These are phyloP conservation scores for Ostreobium quekettii DNA, from an alignment of 139 green algal genomes.

Conservation along the genomic window DNA sequence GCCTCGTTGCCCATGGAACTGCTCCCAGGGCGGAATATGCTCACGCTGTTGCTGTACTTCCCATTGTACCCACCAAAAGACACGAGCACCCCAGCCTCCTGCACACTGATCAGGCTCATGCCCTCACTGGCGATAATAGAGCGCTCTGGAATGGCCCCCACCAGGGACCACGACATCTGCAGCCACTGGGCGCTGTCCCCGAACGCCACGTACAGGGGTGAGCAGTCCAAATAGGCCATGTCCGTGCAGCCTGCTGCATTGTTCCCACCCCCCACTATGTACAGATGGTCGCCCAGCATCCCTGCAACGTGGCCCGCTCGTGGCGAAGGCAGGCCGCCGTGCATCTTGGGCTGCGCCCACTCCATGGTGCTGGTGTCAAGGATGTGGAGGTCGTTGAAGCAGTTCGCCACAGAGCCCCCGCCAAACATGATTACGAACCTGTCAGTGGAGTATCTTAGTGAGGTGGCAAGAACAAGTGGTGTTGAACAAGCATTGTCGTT, in stretches of 20 bases:
- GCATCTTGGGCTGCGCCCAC: constrained; percentile 39
- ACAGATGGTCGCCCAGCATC: constrained; percentile 64
- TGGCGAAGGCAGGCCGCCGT: constrained; percentile 45
- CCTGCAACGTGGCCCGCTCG: constrained; percentile 59
- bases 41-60: constrained; percentile 49
- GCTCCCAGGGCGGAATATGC: not conserved
- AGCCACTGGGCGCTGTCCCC: not conserved
- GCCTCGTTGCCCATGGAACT: no score
- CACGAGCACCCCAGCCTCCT: constrained; percentile 36
- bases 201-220: constrained; percentile 17
- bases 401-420: constrained; percentile 75
- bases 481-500: no score
- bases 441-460: no score
- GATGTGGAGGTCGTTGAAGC: constrained; percentile 74
- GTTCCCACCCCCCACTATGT: constrained; percentile 86
- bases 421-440: constrained; percentile 15
- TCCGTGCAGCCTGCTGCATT: constrained; percentile 78
- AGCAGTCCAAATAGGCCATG: constrained; percentile 72
- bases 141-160: constrained; percentile 29
- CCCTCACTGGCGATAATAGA: constrained; percentile 59
- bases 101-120: constrained; percentile 33
- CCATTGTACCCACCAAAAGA: constrained; percentile 78
- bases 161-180: constrained; percentile 26
- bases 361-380: constrained; percentile 67
- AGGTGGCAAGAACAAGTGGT: no score